phyloP scores from a whole-genome alignment of 2,329 filamentous ascomycete species.

The Raffaelea arxii region DNA sequence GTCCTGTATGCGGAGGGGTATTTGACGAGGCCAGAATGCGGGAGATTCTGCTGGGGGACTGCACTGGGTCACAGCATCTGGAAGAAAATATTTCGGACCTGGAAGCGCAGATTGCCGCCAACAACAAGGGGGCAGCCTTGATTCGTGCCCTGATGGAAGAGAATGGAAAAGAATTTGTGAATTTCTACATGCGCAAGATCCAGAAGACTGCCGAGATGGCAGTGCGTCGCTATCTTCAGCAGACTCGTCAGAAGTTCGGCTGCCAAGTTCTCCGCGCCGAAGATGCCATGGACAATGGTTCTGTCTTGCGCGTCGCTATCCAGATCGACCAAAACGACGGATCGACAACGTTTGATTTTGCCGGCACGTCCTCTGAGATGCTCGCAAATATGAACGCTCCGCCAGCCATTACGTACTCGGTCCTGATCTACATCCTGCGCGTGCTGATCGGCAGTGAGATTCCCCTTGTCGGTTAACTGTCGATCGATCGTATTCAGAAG shows the following conservation, averaged over 20 bases:
- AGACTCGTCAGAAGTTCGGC: slow-evolving; percentile 50
- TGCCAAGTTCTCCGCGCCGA: slow-evolving; percentile 62
- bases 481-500: too few species aligned
- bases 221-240: slow-evolving; percentile 63
- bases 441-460: slow-evolving; percentile 75
- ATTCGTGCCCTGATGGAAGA: slow-evolving; percentile 68
- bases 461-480: too few species aligned
- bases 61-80: slow-evolving; percentile 67
- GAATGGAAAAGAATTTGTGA: slow-evolving; percentile 66
- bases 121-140: slow-evolving; percentile 73
- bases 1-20: slow-evolving; percentile 63
- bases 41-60: slow-evolving; percentile 63
- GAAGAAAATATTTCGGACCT: slow-evolving; percentile 79
- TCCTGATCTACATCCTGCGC: slow-evolving; percentile 78
- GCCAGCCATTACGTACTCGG: slow-evolving; percentile 65
- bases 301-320: slow-evolving; percentile 64
- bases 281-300: slow-evolving; percentile 84
- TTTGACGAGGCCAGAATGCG: slow-evolving; percentile 72
- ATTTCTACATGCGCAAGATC: slow-evolving; percentile 76
- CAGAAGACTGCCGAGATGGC: slow-evolving; percentile 70
- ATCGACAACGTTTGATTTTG: slow-evolving; percentile 69
- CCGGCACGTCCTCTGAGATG: slow-evolving; percentile 64
- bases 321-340: slow-evolving; percentile 65
- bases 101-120: slow-evolving; percentile 78
- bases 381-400: slow-evolving; percentile 71